Evolutionary conservation across 2,329 filamentous ascomycete genomes (phyloP).

Genomic region (Colletotrichum lini): DNA sequence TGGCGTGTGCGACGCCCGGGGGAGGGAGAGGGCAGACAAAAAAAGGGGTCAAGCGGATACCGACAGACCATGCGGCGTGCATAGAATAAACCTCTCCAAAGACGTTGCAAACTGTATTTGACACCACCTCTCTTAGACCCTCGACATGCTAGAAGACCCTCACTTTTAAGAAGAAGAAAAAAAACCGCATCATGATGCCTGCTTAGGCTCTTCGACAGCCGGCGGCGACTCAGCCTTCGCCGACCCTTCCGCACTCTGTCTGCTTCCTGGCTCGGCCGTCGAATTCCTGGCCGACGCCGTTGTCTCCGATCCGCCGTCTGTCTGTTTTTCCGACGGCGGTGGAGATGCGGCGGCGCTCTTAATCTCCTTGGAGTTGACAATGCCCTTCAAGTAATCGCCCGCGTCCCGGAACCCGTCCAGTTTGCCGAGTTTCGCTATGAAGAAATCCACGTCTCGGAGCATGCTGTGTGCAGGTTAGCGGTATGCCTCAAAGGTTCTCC

Average conservation of each 20-base stretch:
- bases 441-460: conserved; percentile 81
- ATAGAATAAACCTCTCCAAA: background rate
- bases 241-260: conserved; percentile 29
- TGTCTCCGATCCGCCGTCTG: conserved; percentile 33
- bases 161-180: no score
- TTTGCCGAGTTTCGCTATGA: conserved; percentile 79
- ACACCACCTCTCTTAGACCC: background rate
- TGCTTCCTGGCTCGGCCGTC: conserved; percentile 29
- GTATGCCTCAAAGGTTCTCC: background rate
- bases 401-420: conserved; percentile 85
- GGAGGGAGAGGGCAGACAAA: no score
- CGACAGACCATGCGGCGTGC: background rate
- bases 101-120: conserved; percentile 7
- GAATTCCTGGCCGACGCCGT: conserved; percentile 26
- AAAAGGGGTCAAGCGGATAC: background rate
- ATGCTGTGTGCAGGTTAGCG: conserved; percentile 68
- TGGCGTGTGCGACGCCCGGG: background rate
- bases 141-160: background rate
- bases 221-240: conserved; percentile 38
- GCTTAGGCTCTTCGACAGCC: conserved; percentile 40
- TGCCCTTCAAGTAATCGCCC: conserved; percentile 76
- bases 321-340: conserved; percentile 36
- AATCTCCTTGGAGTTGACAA: conserved; percentile 73
- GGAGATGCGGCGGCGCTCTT: conserved; percentile 45
- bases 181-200: conserved; percentile 23